A percentile compares a stretch with the other conserved stretches of the same genome.
Conservation (phyloP, 495 filamentous ascomycete genomes). For the Penicillium mononematosum region DNA sequence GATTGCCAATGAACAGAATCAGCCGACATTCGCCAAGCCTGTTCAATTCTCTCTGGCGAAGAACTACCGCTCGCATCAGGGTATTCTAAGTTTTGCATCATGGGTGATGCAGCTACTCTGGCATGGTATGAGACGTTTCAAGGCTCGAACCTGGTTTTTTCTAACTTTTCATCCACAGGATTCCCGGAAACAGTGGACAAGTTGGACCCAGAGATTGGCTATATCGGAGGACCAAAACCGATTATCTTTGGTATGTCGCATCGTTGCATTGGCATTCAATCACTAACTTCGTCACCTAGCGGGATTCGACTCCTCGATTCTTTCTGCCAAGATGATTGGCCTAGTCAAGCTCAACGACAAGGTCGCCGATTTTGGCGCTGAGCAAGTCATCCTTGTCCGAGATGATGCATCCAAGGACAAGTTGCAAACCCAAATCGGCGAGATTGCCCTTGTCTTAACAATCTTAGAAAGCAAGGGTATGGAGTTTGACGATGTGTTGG, state of each 20-base stretch:
- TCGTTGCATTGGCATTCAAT: not conserved
- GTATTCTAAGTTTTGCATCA: constrained; percentile 42
- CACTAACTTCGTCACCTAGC: constrained; percentile 17
- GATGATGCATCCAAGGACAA: constrained; percentile 32
- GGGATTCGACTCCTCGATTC: constrained; percentile 26
- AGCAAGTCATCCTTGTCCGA: constrained; percentile 45
- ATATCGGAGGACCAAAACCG: constrained; percentile 38
- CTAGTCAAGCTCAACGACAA: constrained; percentile 28
- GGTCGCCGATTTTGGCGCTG: constrained; percentile 40
- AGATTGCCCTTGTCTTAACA: constrained; percentile 39
- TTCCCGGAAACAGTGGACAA: constrained; percentile 44
- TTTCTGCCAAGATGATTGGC: constrained; percentile 28
- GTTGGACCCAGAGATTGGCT: constrained; percentile 39
- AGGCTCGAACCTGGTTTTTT: not conserved
- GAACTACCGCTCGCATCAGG: constrained; percentile 48
- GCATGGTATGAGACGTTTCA: constrained; percentile 8
- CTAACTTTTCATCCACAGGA: constrained; percentile 13
- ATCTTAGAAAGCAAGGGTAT: constrained; percentile 48
- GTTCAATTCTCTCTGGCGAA: constrained; percentile 29
- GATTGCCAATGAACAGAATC: constrained; percentile 11
- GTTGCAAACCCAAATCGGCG: constrained; percentile 30
- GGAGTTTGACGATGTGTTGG: constrained; percentile 47
- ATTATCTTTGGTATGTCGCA: constrained; percentile 32
- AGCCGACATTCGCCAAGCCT: constrained; percentile 26
- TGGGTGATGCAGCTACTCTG: constrained; percentile 34